These are phyloP conservation scores for Globisporangium paroecandrum DNA, from an alignment of 352 stramenopile genomes.

Conservation along the genomic window DNA sequence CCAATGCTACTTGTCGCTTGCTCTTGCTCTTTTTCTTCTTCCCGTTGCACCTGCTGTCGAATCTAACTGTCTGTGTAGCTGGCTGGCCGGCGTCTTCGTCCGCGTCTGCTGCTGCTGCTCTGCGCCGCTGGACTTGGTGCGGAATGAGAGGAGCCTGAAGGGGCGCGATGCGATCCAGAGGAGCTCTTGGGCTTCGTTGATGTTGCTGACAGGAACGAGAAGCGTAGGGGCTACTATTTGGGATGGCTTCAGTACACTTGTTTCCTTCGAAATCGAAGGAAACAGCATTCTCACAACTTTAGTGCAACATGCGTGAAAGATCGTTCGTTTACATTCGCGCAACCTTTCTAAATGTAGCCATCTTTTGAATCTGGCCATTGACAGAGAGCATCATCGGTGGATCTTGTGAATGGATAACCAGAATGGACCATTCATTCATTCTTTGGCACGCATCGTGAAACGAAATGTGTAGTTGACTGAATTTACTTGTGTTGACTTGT, in stretches of 20 bases:
- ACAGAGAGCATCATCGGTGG: neutral
- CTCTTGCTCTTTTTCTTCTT: neutral
- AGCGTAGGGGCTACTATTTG: conserved; percentile 7
- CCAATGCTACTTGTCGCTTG: neutral
- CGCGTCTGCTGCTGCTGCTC: neutral
- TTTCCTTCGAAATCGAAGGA: conserved; percentile 10
- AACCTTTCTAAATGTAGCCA: conserved; percentile 10
- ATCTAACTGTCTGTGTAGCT: neutral
- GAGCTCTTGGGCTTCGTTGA: neutral
- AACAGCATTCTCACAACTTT: conserved; percentile 6
- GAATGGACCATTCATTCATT: neutral
- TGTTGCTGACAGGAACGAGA: neutral
- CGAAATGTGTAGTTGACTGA: neutral
- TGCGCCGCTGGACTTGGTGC: neutral
- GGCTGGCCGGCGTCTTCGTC: neutral
- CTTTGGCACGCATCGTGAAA: neutral
- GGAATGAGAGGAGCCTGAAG: conserved; percentile 1
- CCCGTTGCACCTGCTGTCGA: neutral
- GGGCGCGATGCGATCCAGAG: neutral
- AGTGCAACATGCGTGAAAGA: conserved; percentile 6
- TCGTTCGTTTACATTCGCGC: conserved; percentile 3
- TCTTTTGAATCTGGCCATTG: neutral
- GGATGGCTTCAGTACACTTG: neutral
- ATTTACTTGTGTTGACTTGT: neutral
- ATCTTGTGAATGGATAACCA: neutral